Evolutionary conservation across 345 rosid species (phyloP).

Genomic region (Acer negundo): DNA sequence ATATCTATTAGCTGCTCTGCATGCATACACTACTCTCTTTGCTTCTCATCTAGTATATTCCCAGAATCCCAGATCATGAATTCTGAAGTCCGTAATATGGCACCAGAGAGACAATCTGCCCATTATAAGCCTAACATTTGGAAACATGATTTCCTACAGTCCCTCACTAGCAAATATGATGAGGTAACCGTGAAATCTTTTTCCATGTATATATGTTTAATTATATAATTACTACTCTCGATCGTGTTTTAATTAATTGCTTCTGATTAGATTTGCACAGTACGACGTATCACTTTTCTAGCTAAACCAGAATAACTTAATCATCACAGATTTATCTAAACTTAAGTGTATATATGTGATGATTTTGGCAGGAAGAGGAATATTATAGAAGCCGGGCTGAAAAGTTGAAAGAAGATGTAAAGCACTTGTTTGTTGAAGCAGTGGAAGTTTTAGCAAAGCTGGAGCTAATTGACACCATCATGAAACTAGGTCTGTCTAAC

Average conservation of each 20-base stretch:
- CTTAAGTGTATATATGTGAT: background rate
- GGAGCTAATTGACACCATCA: conserved; percentile 38
- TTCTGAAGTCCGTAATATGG: background rate
- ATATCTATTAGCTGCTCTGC: background rate
- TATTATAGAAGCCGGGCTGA: conserved; percentile 15
- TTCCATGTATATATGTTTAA: background rate
- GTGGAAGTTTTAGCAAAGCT: conserved; percentile 27
- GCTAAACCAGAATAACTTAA: too few species aligned
- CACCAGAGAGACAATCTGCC: conserved; percentile 38
- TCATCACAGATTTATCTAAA: too few species aligned
- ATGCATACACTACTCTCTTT: background rate
- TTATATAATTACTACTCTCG: background rate
- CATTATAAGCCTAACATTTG: conserved; percentile 54
- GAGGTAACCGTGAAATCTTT: conserved; percentile 28
- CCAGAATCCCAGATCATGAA: background rate
- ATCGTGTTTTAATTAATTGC: background rate
- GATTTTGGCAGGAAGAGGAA: conserved; percentile 30
- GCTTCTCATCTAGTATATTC: too few species aligned
- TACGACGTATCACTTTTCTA: background rate
- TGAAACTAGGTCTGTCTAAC: conserved; percentile 39
- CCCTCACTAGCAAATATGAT: conserved; percentile 29
- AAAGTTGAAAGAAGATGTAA: conserved; percentile 29
- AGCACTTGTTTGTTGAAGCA: conserved; percentile 26
- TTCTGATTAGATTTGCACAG: background rate
- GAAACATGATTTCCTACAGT: conserved; percentile 46